These are phyloP conservation scores for Sarocladium brachiariae DNA, from an alignment of 2,329 filamentous ascomycete genomes.

Conservation along the genomic window DNA sequence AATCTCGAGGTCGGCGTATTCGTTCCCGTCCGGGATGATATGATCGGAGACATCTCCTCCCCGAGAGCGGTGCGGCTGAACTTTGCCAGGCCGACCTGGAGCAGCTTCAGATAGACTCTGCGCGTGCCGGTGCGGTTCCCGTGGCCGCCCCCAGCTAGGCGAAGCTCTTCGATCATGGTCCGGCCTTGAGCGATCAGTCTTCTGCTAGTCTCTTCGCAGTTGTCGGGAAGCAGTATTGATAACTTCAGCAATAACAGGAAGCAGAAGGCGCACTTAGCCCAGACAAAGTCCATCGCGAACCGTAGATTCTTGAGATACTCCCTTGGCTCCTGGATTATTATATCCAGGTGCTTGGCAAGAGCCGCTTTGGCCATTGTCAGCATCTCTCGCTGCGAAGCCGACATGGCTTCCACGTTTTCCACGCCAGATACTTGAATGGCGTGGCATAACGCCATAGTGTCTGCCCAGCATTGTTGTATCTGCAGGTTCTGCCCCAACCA, in stretches of 20 bases:
- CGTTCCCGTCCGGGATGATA: not conserved
- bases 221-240: constrained; percentile 39
- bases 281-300: constrained; percentile 51
- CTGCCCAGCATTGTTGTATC: constrained; percentile 47
- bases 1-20: constrained; percentile 1
- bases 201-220: constrained; percentile 13
- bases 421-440: constrained; percentile 33
- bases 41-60: not conserved
- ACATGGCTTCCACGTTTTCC: constrained; percentile 35
- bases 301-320: constrained; percentile 43
- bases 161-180: constrained; percentile 19
- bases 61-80: constrained; percentile 14
- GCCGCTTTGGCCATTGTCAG: constrained; percentile 42
- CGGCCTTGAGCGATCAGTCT: constrained; percentile 16
- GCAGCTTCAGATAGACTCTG: constrained; percentile 21
- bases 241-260: constrained; percentile 47
- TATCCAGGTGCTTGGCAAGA: constrained; percentile 42
- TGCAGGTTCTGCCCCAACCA: constrained; percentile 38
- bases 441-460: constrained; percentile 44
- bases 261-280: constrained; percentile 53
- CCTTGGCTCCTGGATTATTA: constrained; percentile 37
- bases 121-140: constrained; percentile 26
- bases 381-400: constrained; percentile 36
- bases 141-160: constrained; percentile 12
- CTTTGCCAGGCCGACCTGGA: constrained; percentile 19